Base-by-base conservation (phyloP, 495 filamentous ascomycete species). In the Hypoxylon subgilvum region DNA sequence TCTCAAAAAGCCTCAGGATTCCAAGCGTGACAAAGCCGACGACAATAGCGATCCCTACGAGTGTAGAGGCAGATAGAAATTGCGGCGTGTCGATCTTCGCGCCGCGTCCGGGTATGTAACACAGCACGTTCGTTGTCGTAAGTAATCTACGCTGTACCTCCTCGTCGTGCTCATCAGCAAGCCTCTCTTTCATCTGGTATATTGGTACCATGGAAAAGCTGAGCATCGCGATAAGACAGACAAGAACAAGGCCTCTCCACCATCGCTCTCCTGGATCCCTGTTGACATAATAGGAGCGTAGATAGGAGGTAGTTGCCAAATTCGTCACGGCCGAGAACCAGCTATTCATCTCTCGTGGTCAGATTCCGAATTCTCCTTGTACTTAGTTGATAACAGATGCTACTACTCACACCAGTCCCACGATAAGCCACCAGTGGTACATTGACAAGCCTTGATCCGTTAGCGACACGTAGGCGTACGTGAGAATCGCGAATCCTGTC, bases 361-460 rank as follows among this genome's bases (percentile, higher is more conserved):
- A 54, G 55, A 55, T 38, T 4, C 28, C 30, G 13, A 36, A 5
- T 21, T 21, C 6, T 30, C 51, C 39, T 45, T 40, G 18, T 25
- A 34, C 1, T 4, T 42, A 10, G 45, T 7, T 21, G 23, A 18
- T 14, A n/a, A 25, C 8, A 18, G 16, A 36, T 34, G 47, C n/a
- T 35, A 21, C 14, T 59, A 59, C 61, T 64, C 51, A 64, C 61
- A 40, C 39, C 9, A 65, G 38, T 43, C 62, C 62, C 22, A 65
- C 43, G 31, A 65, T 60, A n/a, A 65, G 62, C 62, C 62, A 65
- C 62, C 62, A 65, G 23, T 61, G 51, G 43, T 65, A 65, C 46
- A 65, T 53, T 17, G 56, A 61, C 41, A 65, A 38, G 32, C 62
- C 62, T 23, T 56, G 55, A 25, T 54, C 49, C 10, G 35, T 12